Percentiles rank a stretch among this genome's conserved stretches.
phyloP scores from a whole-genome alignment of 108 stramenopile species.

The Cyclotella choctawhatcheeana region DNA sequence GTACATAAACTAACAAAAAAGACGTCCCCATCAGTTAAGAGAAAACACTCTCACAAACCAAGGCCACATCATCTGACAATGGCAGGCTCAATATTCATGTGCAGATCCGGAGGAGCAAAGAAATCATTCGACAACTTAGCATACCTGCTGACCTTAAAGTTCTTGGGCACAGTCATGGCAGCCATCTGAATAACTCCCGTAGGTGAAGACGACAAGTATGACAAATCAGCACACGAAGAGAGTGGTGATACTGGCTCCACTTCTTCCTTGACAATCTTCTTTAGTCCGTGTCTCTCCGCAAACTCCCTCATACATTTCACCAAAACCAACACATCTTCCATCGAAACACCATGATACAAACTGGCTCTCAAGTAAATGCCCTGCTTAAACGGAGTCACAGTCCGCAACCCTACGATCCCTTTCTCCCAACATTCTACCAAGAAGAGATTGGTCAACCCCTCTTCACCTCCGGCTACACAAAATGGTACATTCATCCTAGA shows the following conservation, averaged over 20 bases:
- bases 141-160: conserved; percentile 15
- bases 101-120: conserved; percentile 34
- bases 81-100: too few species aligned
- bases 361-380: conserved; percentile 45
- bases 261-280: not conserved
- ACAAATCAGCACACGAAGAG: not conserved
- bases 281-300: conserved; percentile 5
- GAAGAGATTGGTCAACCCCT: conserved; percentile 39
- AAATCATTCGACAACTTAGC: conserved; percentile 10
- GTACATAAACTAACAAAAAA: too few species aligned
- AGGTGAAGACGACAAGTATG: conserved; percentile 8
- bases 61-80: too few species aligned
- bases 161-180: conserved; percentile 21
- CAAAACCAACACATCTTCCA: conserved; percentile 31
- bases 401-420: conserved; percentile 49
- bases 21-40: too few species aligned
- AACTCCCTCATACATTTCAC: conserved; percentile 43
- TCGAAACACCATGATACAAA: conserved; percentile 52
- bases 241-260: not conserved
- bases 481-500: conserved; percentile 55
- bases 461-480: conserved; percentile 32
- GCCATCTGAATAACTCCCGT: conserved; percentile 1
- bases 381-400: conserved; percentile 44
- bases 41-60: too few species aligned
- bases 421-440: conserved; percentile 46